phyloP scores from a whole-genome alignment of 1,284 basidiomycete genomes.

The Boletellus deceptivus region DNA sequence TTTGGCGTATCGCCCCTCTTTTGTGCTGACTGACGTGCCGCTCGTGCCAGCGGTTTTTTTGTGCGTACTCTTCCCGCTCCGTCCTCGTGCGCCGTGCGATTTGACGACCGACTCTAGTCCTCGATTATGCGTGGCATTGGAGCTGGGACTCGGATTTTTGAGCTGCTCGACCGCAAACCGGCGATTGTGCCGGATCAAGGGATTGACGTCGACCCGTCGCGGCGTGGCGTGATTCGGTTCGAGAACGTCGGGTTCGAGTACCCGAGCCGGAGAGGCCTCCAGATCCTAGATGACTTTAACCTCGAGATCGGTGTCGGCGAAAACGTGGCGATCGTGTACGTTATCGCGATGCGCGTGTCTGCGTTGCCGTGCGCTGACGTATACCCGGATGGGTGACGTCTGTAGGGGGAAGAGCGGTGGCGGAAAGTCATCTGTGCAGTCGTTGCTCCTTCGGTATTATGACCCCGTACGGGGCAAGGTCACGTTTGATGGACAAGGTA shows the following conservation, averaged over 20 bases:
- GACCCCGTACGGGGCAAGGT: conserved; percentile 84
- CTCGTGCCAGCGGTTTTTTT: conserved; percentile 35
- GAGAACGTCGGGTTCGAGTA: conserved; percentile 85
- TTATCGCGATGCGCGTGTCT: not conserved
- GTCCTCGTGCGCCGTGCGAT: not conserved
- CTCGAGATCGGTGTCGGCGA: conserved; percentile 80
- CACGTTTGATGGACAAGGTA: conserved; percentile 84
- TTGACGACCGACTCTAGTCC: conserved; percentile 41
- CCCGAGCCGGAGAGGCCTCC: conserved; percentile 76
- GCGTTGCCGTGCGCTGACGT: not conserved
- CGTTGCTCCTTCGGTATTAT: conserved; percentile 88
- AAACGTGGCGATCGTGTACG: conserved; percentile 90
- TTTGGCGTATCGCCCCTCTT: conserved; percentile 9
- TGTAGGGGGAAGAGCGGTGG: conserved; percentile 83
- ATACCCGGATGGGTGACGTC: not conserved
- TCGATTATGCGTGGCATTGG: conserved; percentile 91
- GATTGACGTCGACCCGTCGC: conserved; percentile 47
- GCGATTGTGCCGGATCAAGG: conserved; percentile 69
- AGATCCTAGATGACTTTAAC: conserved; percentile 77
- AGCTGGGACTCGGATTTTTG: conserved; percentile 90
- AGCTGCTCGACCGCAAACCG: conserved; percentile 81
- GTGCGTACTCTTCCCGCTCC: conserved; percentile 29
- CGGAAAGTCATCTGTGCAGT: conserved; percentile 90
- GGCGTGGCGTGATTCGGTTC: conserved; percentile 72
- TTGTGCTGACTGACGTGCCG: not conserved